Evolutionary conservation across 331 rosid species (phyloP), one percentile per base, ranked within the genome.

Genomic region (Acacia pycnantha): DNA sequence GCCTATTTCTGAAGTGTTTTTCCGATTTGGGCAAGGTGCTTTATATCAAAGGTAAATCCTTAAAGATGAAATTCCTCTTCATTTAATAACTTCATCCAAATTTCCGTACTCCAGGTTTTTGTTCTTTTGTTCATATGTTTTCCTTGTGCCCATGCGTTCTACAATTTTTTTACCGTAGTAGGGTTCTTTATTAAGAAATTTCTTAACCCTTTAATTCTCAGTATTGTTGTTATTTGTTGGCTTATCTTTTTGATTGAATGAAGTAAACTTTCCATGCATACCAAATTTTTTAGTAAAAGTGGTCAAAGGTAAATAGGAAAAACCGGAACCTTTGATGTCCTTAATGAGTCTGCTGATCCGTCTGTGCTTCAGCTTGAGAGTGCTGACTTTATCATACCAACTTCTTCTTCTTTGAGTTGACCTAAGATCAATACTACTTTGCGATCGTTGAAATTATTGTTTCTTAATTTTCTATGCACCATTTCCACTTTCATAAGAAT

Each of bases 21-120:
- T 76, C 80, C 81, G 26, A 77, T 58, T 80, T 73, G 47, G 65
- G 29, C 50, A 61, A 51, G 81, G 27, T 43, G 44, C 67, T 78
- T 54, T 50, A 35, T 40, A 9, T 2, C 37, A 33, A 37, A 71
- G 33, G 29, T 22, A 22, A 18, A 26, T 31, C 11, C 58, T 46
- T 27, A 15, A 46, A n/a, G 54, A 24, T 48, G 73, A 70, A 61
- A 18, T 81, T 85, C 53, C 12, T 81, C 31, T 74, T 73, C 72
- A 67, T 67, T 74, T 26, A 19, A 40, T 41, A 51, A 68, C 21
- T 56, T 21, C 15, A 5, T 10, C 16, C 62, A 12, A 16, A n/a
- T 78, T 68, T 51, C 37, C 7, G 37, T 21, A 21, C 8, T 5
- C 16, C 62, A 11, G 44, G 10, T 68, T 50, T 68, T 51, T n/a